A percentile compares a stretch with the other conserved stretches of the same genome.
Evolutionary conservation across 495 filamentous ascomycete species (phyloP).

Genomic region (Trichoderma virens): DNA sequence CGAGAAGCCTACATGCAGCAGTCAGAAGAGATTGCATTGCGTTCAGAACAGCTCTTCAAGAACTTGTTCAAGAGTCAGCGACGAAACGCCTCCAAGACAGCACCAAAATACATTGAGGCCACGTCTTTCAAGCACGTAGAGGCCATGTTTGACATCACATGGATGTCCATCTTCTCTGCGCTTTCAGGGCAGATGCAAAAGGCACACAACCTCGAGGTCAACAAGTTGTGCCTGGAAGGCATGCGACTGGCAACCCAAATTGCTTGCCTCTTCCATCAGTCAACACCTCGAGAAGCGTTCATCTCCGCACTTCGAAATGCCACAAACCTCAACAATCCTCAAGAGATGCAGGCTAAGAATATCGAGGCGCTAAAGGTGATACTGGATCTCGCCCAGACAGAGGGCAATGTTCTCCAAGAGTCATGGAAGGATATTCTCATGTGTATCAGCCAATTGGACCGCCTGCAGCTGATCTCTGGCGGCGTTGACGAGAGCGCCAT

Average conservation of each 20-base stretch:
- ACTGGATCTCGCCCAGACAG: conserved; percentile 82
- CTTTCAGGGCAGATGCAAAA: conserved; percentile 87
- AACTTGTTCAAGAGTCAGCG: conserved; percentile 80
- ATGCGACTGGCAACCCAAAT: conserved; percentile 89
- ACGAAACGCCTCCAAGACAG: conserved; percentile 60
- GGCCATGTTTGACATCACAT: conserved; percentile 97
- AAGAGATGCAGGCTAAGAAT: conserved; percentile 94
- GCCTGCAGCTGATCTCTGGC: conserved; percentile 87
- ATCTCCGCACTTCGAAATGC: conserved; percentile 88
- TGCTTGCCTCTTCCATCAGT: conserved; percentile 85
- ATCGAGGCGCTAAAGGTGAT: conserved; percentile 86
- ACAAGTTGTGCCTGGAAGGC: conserved; percentile 87
- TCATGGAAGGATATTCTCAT: conserved; percentile 95
- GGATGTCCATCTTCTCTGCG: conserved; percentile 97
- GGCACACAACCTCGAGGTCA: conserved; percentile 81
- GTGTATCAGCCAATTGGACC: conserved; percentile 92
- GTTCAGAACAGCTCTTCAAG: conserved; percentile 74
- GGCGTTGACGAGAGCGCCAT: conserved; percentile 89
- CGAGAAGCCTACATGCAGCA: conserved; percentile 89
- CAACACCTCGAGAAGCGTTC: conserved; percentile 87
- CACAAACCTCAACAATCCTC: conserved; percentile 89
- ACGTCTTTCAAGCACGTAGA: conserved; percentile 91
- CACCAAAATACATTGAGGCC: conserved; percentile 77
- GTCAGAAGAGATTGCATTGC: conserved; percentile 75
- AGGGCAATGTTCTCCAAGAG: conserved; percentile 78